A percentile compares a stretch with the other conserved stretches of the same genome.
Conservation (phyloP, 1,284 basidiomycete species). For the Cryptococcus maquisensis region DNA sequence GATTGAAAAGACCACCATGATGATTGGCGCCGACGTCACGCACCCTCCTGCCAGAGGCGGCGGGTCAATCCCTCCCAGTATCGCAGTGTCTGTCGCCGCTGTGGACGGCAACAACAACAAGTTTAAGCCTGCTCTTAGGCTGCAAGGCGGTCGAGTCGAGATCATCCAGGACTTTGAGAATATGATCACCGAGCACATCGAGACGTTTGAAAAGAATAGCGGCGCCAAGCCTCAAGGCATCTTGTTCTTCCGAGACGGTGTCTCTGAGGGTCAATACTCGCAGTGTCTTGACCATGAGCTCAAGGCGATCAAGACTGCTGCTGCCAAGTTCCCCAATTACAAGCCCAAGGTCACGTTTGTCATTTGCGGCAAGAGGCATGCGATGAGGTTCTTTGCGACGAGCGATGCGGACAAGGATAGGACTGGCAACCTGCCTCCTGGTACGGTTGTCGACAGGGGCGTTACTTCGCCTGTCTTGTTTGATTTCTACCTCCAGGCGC, state of each 20-base stretch:
- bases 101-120: constrained; percentile 38
- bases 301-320: constrained; percentile 40
- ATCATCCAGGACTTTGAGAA: constrained; percentile 35
- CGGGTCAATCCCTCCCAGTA: constrained; percentile 26
- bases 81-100: constrained; percentile 52
- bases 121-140: constrained; percentile 49
- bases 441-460: constrained; percentile 40
- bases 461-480: constrained; percentile 51
- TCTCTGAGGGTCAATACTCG: constrained; percentile 52
- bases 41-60: constrained; percentile 35
- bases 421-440: constrained; percentile 48
- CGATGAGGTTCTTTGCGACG: constrained; percentile 49
- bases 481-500: constrained; percentile 48
- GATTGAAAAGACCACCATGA: constrained; percentile 43
- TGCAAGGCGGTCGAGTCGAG: constrained; percentile 47
- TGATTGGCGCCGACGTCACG: constrained; percentile 31
- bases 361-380: constrained; percentile 47
- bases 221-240: constrained; percentile 43
- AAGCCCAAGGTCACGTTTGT: constrained; percentile 33
- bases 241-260: constrained; percentile 51
- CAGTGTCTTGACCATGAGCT: constrained; percentile 48
- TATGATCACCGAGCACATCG: constrained; percentile 40
- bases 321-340: constrained; percentile 21
- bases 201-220: constrained; percentile 36
- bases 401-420: constrained; percentile 37